A percentile compares a stretch with the other conserved stretches of the same genome.
Conservation (phyloP, 192 early-diverging fungal species). For the Pilaira anomala region DNA sequence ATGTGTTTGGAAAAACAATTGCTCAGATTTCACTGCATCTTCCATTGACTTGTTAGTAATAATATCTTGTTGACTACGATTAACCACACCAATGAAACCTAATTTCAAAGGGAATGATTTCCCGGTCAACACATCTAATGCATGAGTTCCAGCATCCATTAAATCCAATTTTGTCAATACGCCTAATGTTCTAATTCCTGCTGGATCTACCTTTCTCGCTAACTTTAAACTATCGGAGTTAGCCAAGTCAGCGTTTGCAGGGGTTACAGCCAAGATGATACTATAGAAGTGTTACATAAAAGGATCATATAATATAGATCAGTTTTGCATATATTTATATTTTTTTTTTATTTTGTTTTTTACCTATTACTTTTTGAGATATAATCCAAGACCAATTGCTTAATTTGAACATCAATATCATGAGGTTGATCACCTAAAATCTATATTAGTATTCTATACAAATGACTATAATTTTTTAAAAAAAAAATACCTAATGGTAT, state of each 20-base stretch:
- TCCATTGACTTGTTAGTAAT: constrained; percentile 66
- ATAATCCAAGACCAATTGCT: constrained; percentile 71
- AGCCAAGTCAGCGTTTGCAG: constrained; percentile 78
- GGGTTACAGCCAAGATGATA: constrained; percentile 78
- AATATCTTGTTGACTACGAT: constrained; percentile 81
- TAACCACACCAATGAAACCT: constrained; percentile 81
- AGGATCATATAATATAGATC: background rate
- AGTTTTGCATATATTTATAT: background rate
- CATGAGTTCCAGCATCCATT: constrained; percentile 82
- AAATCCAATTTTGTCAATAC: constrained; percentile 82
- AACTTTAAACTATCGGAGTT: constrained; percentile 84
- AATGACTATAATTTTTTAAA: background rate
- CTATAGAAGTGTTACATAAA: constrained; percentile 29
- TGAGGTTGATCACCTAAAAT: constrained; percentile 72
- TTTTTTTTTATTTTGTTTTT: no score
- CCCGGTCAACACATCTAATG: constrained; percentile 74
- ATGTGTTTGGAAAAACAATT: constrained; percentile 69
- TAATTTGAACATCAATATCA: constrained; percentile 78
- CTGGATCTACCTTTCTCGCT: constrained; percentile 79
- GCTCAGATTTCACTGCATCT: constrained; percentile 64
- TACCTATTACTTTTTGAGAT: constrained; percentile 75
- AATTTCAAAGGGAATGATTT: constrained; percentile 71
- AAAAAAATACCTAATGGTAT: constrained; percentile 23
- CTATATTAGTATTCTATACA: background rate
- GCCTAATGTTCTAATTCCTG: constrained; percentile 65